phyloP scores from a whole-genome alignment of 2,329 filamentous ascomycete species.

The Pseudogymnoascus sp. region DNA sequence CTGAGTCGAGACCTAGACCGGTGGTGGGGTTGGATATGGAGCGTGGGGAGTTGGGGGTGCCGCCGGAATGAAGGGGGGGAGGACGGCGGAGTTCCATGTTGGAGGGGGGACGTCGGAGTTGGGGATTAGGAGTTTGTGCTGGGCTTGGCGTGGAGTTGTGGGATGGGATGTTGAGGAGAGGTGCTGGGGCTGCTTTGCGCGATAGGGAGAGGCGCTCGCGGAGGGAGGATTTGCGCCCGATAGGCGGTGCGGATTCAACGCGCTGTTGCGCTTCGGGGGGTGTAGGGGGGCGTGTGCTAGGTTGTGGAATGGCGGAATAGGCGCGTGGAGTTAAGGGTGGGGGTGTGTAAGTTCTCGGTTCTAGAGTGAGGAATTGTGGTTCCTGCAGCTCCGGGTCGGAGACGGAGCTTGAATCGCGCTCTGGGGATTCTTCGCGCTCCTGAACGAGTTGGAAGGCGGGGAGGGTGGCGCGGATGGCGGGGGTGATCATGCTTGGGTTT shows the following conservation, averaged over 20 bases:
- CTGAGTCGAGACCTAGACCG: constrained; percentile 27
- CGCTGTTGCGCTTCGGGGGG: neutral
- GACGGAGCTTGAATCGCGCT: constrained; percentile 12
- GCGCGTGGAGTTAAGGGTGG: constrained; percentile 13
- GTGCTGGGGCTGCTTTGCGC: constrained; percentile 17
- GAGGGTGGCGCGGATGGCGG: constrained; percentile 23
- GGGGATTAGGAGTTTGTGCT: neutral
- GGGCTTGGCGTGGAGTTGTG: neutral
- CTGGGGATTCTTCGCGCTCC: constrained; percentile 24
- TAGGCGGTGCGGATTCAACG: constrained; percentile 16
- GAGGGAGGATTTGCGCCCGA: constrained; percentile 19
- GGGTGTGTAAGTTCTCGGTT: constrained; percentile 26
- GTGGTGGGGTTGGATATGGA: constrained; percentile 8
- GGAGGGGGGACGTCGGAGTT: neutral
- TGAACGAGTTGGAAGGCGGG: constrained; percentile 24
- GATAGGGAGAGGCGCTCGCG: constrained; percentile 26
- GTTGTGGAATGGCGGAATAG: constrained; percentile 8
- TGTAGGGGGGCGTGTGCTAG: constrained; percentile 10
- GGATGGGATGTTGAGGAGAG: constrained; percentile 13
- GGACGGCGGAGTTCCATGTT: neutral
- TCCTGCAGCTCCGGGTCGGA: constrained; percentile 14
- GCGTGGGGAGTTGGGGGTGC: neutral
- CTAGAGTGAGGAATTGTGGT: constrained; percentile 20
- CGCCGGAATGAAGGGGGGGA: neutral
- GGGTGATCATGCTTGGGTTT: constrained; percentile 24